A percentile compares a stretch with the other conserved stretches of the same genome.
These are phyloP conservation scores for Gentiana straminea DNA, from an alignment of 257 asterid genomes.

Conservation along the genomic window DNA sequence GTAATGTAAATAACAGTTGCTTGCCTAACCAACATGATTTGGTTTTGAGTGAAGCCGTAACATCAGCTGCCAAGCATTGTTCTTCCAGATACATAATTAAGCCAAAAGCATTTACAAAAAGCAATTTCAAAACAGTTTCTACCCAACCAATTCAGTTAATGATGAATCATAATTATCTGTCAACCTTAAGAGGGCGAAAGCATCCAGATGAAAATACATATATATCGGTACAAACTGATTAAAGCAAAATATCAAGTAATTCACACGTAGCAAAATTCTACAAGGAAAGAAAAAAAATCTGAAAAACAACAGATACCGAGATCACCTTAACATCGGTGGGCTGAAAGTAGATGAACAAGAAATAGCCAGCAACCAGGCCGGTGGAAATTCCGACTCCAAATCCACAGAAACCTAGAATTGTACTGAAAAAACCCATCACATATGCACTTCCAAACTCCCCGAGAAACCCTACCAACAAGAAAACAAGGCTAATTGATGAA, in stretches of 20 bases:
- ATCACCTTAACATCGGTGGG: conserved; percentile 77
- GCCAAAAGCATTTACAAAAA: too few species aligned
- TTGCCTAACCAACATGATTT: too few species aligned
- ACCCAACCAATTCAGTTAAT: too few species aligned
- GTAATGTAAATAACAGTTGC: too few species aligned
- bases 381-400: conserved; percentile 72
- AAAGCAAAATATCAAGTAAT: not conserved
- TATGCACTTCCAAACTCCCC: not conserved
- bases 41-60: too few species aligned
- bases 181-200: too few species aligned
- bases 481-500: not conserved
- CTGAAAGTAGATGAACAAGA: conserved; percentile 58
- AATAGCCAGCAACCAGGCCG: conserved; percentile 32
- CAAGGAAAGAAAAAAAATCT: not conserved
- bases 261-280: not conserved
- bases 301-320: not conserved
- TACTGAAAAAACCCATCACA: conserved; percentile 67
- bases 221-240: not conserved
- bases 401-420: conserved; percentile 65
- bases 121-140: too few species aligned
- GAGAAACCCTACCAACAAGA: not conserved
- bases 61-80: too few species aligned
- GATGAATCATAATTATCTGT: too few species aligned
- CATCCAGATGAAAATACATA: too few species aligned
- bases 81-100: too few species aligned